phyloP scores from a whole-genome alignment of 306 rosid species.

The Rubus idaeus region DNA sequence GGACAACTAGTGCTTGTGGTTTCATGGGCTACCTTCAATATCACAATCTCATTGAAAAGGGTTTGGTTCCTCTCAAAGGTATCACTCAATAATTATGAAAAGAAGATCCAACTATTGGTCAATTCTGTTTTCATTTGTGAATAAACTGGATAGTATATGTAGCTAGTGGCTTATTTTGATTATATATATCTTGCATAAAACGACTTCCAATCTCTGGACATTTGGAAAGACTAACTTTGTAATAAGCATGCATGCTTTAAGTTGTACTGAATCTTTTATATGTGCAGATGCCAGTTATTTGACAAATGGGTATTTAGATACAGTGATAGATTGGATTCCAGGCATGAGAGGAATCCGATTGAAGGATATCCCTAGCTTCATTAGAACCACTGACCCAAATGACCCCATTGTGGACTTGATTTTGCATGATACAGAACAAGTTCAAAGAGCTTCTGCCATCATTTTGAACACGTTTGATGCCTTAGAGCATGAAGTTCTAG shows the following conservation, averaged over 20 bases:
- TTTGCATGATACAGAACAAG: slow-evolving; percentile 23
- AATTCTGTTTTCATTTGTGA: neutral
- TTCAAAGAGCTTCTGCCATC: slow-evolving; percentile 44
- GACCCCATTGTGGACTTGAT: slow-evolving; percentile 29
- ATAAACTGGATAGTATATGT: neutral
- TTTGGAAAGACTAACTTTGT: neutral
- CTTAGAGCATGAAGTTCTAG: slow-evolving; percentile 45
- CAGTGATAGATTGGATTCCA: slow-evolving; percentile 47
- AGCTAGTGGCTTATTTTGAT: neutral
- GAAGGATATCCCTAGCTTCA: slow-evolving; percentile 54
- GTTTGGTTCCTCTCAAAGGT: slow-evolving; percentile 41
- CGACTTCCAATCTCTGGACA: neutral
- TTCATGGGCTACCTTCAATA: slow-evolving; percentile 30
- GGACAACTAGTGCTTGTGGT: slow-evolving; percentile 46
- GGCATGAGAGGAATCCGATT: slow-evolving; percentile 53
- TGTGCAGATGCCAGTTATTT: slow-evolving; percentile 39
- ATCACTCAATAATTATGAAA: neutral
- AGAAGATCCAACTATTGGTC: neutral
- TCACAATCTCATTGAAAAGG: slow-evolving; percentile 27
- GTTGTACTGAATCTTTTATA: neutral
- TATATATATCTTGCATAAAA: no score
- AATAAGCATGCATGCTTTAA: neutral
- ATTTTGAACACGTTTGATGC: slow-evolving; percentile 54
- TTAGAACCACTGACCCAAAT: slow-evolving; percentile 52
- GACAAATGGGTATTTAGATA: slow-evolving; percentile 49